Percentiles rank a stretch among this genome's conserved stretches.
Conservation (phyloP, 306 rosid species). For the Biancaea sappan region DNA sequence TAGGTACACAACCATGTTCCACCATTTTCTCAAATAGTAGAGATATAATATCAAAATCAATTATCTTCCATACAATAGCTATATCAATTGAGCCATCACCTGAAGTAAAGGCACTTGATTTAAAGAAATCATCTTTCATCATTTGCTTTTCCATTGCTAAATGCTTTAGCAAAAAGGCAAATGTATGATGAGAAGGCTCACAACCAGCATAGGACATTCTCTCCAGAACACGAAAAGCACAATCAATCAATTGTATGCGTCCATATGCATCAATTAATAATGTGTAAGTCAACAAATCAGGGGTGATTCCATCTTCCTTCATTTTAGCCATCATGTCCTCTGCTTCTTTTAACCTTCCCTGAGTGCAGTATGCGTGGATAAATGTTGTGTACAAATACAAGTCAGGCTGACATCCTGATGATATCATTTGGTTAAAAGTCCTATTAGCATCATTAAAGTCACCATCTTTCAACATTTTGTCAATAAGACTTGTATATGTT, state of each 20-base stretch:
- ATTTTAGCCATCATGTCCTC: conserved; percentile 56
- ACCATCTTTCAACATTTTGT: conserved; percentile 59
- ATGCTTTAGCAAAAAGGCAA: conserved; percentile 58
- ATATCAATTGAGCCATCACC: conserved; percentile 35
- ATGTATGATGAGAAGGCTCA: conserved; percentile 65
- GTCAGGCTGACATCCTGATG: conserved; percentile 59
- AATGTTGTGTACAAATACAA: conserved; percentile 53
- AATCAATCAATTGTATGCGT: conserved; percentile 46
- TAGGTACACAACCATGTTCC: conserved; percentile 62
- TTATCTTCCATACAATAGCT: conserved; percentile 50
- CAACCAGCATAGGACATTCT: conserved; percentile 65
- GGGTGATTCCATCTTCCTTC: conserved; percentile 53
- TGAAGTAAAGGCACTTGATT: conserved; percentile 35
- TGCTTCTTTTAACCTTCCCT: conserved; percentile 62
- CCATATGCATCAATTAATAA: conserved; percentile 61
- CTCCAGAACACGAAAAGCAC: conserved; percentile 66
- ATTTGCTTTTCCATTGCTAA: conserved; percentile 38
- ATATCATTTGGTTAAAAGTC: conserved; percentile 46
- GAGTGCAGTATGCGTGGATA: conserved; percentile 61
- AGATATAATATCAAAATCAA: conserved; percentile 50
- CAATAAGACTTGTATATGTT: conserved; percentile 60
- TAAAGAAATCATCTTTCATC: conserved; percentile 1
- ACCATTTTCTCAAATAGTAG: conserved; percentile 60
- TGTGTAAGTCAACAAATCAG: conserved; percentile 60
- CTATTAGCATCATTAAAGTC: conserved; percentile 48